Evolutionary conservation across 106 monocot genomes (phyloP), one percentile per base, ranked within the genome.

Genomic region (Iris macrosiphon): DNA sequence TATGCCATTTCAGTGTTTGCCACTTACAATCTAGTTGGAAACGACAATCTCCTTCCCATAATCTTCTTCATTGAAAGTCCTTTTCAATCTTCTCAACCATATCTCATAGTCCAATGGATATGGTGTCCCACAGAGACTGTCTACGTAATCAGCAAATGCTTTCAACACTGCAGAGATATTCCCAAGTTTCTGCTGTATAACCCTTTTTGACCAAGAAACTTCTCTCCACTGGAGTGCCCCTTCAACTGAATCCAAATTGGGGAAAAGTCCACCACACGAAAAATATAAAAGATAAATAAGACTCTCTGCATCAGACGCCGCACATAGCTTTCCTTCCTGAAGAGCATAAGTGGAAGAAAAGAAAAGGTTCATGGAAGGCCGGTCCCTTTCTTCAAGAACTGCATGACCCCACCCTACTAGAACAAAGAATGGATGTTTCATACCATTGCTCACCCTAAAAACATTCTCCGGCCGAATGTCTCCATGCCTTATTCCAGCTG

Each of bases 331-430:
- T 14, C 92, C 92, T 66, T 93, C 87, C 55, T 83, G 83, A 3
- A 93, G 83, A 3, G 83, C 87, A 51, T 52, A 74, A 24, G 92
- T 87, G 2, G 92, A 93, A 0, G 92, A 93, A 53, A 87, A 93
- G 38, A 77, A 72, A 8, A 93, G 64, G 72, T 83, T 80, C 82
- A 87, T 83, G 6, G 71, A 59, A 19, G 92, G 92, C 1, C 87
- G 76, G 27, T 93, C 92, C 49, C 83, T 76, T 7, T 93, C 92
- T 48, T 93, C 92, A 42, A 93, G 49, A 44, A 93, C 74, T 40
- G 87, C 92, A 60, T 64, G 92, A 10, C 92, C 92, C 92, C 92
- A 93, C 11, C 92, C 92, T 61, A 74, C 71, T 10, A 93, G 70
- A 7, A 83, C 80, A 41, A 87, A 93, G 62, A 41, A 73, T 15